Evolutionary conservation across 805 yeast genomes (phyloP), one percentile per base, ranked within the genome.

Genomic region (Alloascoidea africana): DNA sequence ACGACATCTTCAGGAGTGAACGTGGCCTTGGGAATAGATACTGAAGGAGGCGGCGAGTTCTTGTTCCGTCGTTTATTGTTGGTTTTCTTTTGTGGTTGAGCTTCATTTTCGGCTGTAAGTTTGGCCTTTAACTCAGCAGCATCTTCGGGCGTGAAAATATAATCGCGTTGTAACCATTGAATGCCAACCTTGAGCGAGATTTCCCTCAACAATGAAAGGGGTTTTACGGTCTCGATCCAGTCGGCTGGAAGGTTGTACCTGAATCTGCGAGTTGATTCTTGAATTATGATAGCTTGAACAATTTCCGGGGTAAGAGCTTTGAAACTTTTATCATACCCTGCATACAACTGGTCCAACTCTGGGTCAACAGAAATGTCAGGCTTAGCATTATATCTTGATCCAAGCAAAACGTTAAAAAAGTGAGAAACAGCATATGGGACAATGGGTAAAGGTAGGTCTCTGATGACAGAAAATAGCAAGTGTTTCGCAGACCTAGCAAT

Each of bases 401-500:
- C 91, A 35, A 82, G 62, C 40, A 85, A 59, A 44, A 73, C 65
- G 56, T 84, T 83, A 58, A 81, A 78, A 53, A 80, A 67, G 48
- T 76, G 87, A 6, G 80, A 60, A 40, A 83, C 70, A 18, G 79
- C 67, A 36, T 67, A 56, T 2, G 89, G 70, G 39, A 70, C 65
- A 41, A 79, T 59, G 33, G 65, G 56, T 6, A 68, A 39, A 14
- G 91, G 84, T 14, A 76, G 50, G 1, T 46, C 39, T 4, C 45
- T 46, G 32, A 77, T 54, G 17, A 56, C 51, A 3, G 55, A 52
- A 51, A 85, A 74, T 48, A 87, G 58, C 34, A 77, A 54, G 49
- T 85, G 93, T 60, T 89, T 89, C 36, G 72, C 56, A 17, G 83
- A 72, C 59, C 98, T 77, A 16, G 89, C 70, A 47, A 87, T 56